Evolutionary conservation across 1,284 basidiomycete genomes (phyloP).

Genomic region (Phellopilus nigrolimitatus): DNA sequence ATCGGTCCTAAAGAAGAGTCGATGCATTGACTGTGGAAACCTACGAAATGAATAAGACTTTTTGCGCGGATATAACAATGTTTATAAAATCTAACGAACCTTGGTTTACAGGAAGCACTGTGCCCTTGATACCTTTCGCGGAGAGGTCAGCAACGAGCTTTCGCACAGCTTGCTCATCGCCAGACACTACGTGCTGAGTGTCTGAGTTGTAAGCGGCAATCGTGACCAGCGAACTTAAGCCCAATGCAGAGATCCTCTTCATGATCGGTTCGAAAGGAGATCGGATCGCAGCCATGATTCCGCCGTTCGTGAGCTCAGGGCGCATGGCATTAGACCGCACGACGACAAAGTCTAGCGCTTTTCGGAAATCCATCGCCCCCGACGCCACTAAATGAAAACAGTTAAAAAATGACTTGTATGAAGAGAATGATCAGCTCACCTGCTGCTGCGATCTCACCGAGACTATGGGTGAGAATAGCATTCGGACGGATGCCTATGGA

Average conservation of each 20-base stretch:
- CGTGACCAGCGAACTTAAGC: slow-evolving; percentile 24
- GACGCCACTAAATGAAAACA: slow-evolving; percentile 16
- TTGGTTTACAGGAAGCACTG: slow-evolving; percentile 32
- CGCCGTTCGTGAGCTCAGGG: slow-evolving; percentile 27
- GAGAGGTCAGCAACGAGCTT: slow-evolving; percentile 29
- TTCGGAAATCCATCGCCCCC: slow-evolving; percentile 28
- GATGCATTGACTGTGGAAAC: slow-evolving; percentile 34
- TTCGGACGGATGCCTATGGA: slow-evolving; percentile 28
- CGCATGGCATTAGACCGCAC: slow-evolving; percentile 30
- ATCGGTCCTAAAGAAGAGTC: slow-evolving; percentile 27
- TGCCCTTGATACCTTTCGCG: slow-evolving; percentile 27
- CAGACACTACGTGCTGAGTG: slow-evolving; percentile 32
- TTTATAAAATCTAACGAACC: slow-evolving; percentile 11
- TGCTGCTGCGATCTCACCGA: slow-evolving; percentile 36
- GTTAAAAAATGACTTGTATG: slow-evolving; percentile 13
- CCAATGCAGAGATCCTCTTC: slow-evolving; percentile 27
- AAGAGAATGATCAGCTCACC: slow-evolving; percentile 25
- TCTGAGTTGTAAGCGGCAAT: slow-evolving; percentile 32
- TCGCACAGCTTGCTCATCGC: slow-evolving; percentile 28
- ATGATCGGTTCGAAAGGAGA: slow-evolving; percentile 23
- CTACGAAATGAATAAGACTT: slow-evolving; percentile 20
- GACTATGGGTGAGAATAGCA: slow-evolving; percentile 33
- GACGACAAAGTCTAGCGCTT: slow-evolving; percentile 31
- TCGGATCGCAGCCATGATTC: slow-evolving; percentile 32
- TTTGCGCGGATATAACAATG: background rate